A percentile compares a stretch with the other conserved stretches of the same genome.
These are phyloP conservation scores for Globisporangium rhizosaccharum DNA, from an alignment of 352 stramenopile species.

Conservation along the genomic window DNA sequence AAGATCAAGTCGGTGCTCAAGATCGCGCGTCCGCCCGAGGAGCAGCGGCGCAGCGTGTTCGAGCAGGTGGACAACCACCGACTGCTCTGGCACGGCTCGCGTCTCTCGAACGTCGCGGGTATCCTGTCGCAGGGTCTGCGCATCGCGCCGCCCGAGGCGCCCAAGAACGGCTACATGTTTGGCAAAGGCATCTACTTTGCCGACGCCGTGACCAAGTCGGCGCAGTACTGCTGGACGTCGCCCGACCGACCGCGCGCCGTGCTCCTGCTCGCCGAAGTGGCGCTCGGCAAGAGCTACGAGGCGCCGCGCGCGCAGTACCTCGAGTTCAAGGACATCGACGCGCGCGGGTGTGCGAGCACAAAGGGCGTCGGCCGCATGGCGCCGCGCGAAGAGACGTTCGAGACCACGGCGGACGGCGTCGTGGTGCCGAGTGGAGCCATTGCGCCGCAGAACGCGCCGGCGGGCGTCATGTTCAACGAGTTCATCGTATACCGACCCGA, in stretches of 20 bases:
- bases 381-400: conserved; percentile 24
- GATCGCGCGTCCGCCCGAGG: too few species aligned
- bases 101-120: conserved; percentile 68
- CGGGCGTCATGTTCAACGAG: too few species aligned
- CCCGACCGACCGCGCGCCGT: conserved; percentile 15
- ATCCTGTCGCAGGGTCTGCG: conserved; percentile 79
- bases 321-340: conserved; percentile 43
- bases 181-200: conserved; percentile 89
- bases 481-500: too few species aligned
- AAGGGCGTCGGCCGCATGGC: conserved; percentile 57
- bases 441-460: too few species aligned
- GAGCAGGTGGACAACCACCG: too few species aligned
- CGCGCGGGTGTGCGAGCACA: too few species aligned
- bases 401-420: too few species aligned
- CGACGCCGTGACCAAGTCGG: conserved; percentile 74
- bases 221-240: conserved; percentile 66
- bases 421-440: too few species aligned
- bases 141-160: conserved; percentile 74
- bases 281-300: conserved; percentile 39
- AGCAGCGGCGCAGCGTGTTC: too few species aligned
- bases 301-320: conserved; percentile 51
- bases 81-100: conserved; percentile 83
- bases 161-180: conserved; percentile 78
- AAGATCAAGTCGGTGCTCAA: too few species aligned
- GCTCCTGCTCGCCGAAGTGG: conserved; percentile 60